A percentile compares a stretch with the other conserved stretches of the same genome.
These are phyloP conservation scores for Schoenoplectus tabernaemontani DNA, from an alignment of 202 grass and related monocot species.

Conservation along the genomic window DNA sequence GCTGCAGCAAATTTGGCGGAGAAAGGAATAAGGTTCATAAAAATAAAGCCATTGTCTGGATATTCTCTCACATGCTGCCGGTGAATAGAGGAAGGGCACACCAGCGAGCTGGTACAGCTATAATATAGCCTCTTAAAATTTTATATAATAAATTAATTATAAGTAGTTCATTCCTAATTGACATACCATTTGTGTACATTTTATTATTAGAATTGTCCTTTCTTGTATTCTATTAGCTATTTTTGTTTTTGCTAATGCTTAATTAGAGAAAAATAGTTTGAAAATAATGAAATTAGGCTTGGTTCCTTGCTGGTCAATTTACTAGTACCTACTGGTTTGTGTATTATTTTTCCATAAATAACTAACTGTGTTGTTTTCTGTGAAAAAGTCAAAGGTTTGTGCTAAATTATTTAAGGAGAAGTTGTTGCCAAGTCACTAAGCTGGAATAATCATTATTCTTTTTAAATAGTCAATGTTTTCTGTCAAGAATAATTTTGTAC, in stretches of 20 bases:
- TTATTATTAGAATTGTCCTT: background rate
- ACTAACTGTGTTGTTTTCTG: background rate
- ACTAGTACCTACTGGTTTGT: background rate
- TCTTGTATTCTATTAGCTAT: background rate
- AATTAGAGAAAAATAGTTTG: background rate
- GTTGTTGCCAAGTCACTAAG: background rate
- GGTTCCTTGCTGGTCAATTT: background rate
- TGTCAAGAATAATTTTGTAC: background rate
- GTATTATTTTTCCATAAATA: background rate
- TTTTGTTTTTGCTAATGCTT: background rate
- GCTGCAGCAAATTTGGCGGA: background rate
- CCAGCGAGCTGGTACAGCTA: background rate
- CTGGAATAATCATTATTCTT: background rate
- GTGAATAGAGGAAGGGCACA: slow-evolving; percentile 2
- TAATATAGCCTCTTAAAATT: background rate
- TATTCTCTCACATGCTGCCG: slow-evolving; percentile 21
- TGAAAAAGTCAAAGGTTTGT: background rate
- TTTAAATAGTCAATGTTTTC: background rate
- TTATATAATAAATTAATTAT: background rate
- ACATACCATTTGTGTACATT: background rate
- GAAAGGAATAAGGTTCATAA: background rate
- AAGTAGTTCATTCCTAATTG: background rate
- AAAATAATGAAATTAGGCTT: background rate
- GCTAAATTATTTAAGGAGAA: background rate
- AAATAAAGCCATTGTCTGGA: background rate